Conservation (phyloP, 495 filamentous ascomycete genomes). For the Hyaloscypha finlandica region DNA sequence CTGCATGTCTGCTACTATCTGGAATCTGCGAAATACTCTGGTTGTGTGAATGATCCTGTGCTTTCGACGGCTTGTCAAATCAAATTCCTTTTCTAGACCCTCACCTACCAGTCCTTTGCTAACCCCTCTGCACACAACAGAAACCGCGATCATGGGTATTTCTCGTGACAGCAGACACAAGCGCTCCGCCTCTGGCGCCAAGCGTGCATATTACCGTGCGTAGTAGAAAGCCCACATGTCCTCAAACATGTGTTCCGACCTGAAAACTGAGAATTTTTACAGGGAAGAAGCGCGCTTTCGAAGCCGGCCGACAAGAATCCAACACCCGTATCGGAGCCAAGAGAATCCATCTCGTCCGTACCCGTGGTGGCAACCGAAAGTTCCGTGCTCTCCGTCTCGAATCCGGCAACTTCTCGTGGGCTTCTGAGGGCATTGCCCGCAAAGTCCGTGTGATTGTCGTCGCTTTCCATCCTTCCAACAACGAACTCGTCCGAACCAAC, state of each 20-base stretch:
- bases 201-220: slow-evolving; percentile 87
- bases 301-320: slow-evolving; percentile 97
- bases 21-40: slow-evolving; percentile 15
- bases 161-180: slow-evolving; percentile 99
- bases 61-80: not conserved
- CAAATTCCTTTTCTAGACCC: not conserved
- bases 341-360: slow-evolving; percentile 98
- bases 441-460: slow-evolving; percentile 98
- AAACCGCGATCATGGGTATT: slow-evolving; percentile 91
- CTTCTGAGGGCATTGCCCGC: slow-evolving; percentile 93
- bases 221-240: slow-evolving; percentile 61
- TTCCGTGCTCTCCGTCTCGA: slow-evolving; percentile 99
- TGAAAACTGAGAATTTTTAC: slow-evolving; percentile 45
- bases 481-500: slow-evolving; percentile 99
- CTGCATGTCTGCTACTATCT: slow-evolving; percentile 7
- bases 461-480: slow-evolving; percentile 99
- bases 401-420: slow-evolving; percentile 99
- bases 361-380: slow-evolving; percentile 98
- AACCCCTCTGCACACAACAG: slow-evolving; percentile 26
- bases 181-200: slow-evolving; percentile 95
- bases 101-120: slow-evolving; percentile 19
- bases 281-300: slow-evolving; percentile 92
- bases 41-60: slow-evolving; percentile 16
- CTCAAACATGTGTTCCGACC: slow-evolving; percentile 61
- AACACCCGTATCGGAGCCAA: slow-evolving; percentile 99